phyloP scores from a whole-genome alignment of 1,139 yeast genomes.

The Candida frijolesensis region DNA sequence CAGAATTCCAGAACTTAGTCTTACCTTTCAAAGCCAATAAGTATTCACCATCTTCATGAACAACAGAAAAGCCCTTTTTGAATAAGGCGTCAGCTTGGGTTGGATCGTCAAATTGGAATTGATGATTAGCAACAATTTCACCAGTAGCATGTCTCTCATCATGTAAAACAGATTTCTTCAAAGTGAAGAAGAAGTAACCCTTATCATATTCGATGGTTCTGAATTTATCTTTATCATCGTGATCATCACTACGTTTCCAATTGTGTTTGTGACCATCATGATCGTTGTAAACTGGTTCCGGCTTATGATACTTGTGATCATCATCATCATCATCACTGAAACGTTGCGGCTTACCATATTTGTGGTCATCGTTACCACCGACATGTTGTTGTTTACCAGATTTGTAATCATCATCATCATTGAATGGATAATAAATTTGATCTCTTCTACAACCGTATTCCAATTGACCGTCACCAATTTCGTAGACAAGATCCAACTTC shows the following conservation, averaged over 20 bases:
- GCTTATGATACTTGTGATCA: background rate
- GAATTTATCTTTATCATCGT: slow-evolving; percentile 1
- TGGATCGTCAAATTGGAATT: slow-evolving; percentile 49
- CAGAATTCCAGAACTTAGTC: slow-evolving; percentile 34
- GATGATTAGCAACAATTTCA: slow-evolving; percentile 46
- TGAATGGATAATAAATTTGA: slow-evolving; percentile 1
- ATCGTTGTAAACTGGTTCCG: background rate
- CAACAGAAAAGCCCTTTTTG: slow-evolving; percentile 18
- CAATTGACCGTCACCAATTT: slow-evolving; percentile 2
- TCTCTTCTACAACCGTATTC: slow-evolving; percentile 2
- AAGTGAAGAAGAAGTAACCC: slow-evolving; percentile 3
- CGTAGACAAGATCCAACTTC: background rate
- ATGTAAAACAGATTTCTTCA: slow-evolving; percentile 18
- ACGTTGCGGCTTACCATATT: no score
- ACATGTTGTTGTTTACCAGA: no score
- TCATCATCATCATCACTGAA: background rate
- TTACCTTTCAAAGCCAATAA: slow-evolving; percentile 11
- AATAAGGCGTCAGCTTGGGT: slow-evolving; percentile 10
- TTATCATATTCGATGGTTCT: background rate
- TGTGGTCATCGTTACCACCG: no score
- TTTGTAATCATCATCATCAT: background rate
- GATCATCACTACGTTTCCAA: background rate
- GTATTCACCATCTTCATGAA: slow-evolving; percentile 24
- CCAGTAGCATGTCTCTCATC: slow-evolving; percentile 41
- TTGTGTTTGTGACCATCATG: slow-evolving; percentile 1